Evolutionary conservation across 495 filamentous ascomycete genomes (phyloP), one percentile per base, ranked within the genome.

Genomic region (Immersiella caudata): DNA sequence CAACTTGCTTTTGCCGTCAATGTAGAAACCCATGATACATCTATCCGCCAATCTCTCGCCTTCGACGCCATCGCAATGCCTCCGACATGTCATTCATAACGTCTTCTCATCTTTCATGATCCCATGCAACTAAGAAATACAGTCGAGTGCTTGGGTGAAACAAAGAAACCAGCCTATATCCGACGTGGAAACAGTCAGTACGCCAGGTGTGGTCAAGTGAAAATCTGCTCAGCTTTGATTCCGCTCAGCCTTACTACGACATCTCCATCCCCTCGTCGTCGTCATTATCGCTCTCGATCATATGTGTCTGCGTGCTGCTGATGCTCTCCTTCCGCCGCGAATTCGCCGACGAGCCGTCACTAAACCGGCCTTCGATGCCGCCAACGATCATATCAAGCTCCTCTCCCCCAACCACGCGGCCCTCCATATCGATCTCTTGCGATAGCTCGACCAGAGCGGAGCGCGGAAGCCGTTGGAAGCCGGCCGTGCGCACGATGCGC

Each of bases 381-480:
- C 89, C 89, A 7, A 92, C 88, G 62, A 90, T 87, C 66, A 76
- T 76, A 68, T 97, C 93, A 5, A 97, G 80, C 73, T 97, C 93
- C 29, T 87, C 85, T 20, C 95, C 94, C 27, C 88, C 89, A 24
- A 97, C 82, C 20, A 98, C 91, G 14, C 95, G 83, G 46, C 93
- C 93, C 68, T 98, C 95, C 67, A 87, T 89, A 75, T 98, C 96
- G 26, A 96, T 90, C 70, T 96, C 93, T 74, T 95, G 92, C 64
- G 91, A 95, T n/a, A 99, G 83, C 71, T 96, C 93, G 57, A 97
- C 89, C 49, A 97, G 81, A 60, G 91, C 91, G 40, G 83, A 78
- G 54, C 91, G 88, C 61, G 88, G 90, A 52, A 99, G 82, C 57
- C 87, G 87, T 71, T 90, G 86, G 82, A 99, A 99, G 0, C 91